Conservation (phyloP, 2,329 filamentous ascomycete species). For the Furcasterigmium furcatum region DNA sequence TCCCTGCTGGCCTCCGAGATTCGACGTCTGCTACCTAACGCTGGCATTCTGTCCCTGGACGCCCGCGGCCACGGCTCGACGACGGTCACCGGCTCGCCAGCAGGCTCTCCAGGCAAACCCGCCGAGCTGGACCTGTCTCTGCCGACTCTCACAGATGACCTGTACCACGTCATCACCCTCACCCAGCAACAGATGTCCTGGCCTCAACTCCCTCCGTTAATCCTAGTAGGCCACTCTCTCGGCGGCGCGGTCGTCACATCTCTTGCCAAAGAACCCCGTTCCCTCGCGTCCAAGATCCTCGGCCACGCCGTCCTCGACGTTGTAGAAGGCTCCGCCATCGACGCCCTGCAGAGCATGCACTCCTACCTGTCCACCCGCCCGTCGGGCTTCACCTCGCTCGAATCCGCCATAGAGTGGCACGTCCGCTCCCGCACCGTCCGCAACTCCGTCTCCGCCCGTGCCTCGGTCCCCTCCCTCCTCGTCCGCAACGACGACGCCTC, state of each 20-base stretch:
- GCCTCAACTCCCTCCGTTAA: constrained; percentile 66
- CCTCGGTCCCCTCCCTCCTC: constrained; percentile 81
- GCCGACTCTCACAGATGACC: constrained; percentile 68
- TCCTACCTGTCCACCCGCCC: constrained; percentile 84
- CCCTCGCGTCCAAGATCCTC: constrained; percentile 47
- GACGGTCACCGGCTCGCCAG: constrained; percentile 33
- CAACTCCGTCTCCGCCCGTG: constrained; percentile 77
- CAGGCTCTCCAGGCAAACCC: neutral
- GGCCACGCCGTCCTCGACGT: constrained; percentile 92
- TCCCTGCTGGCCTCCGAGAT: constrained; percentile 77
- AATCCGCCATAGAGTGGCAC: constrained; percentile 91
- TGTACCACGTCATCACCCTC: constrained; percentile 65
- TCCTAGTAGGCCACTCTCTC: constrained; percentile 88
- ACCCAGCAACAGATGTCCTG: constrained; percentile 69
- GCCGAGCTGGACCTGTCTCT: constrained; percentile 63
- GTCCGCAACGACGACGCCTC: constrained; percentile 31
- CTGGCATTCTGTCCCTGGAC: constrained; percentile 82
- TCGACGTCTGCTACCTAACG: constrained; percentile 69
- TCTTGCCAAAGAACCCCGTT: constrained; percentile 63
- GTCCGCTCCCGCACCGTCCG: constrained; percentile 83
- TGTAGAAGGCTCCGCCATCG: constrained; percentile 93
- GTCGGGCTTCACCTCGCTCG: constrained; percentile 69
- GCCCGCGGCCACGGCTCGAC: constrained; percentile 84
- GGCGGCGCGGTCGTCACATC: constrained; percentile 90
- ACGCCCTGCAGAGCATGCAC: constrained; percentile 92